A percentile compares a stretch with the other conserved stretches of the same genome.
These are phyloP conservation scores for Teratosphaeriaceae sp. DNA, from an alignment of 2,329 filamentous ascomycete genomes.

Conservation along the genomic window DNA sequence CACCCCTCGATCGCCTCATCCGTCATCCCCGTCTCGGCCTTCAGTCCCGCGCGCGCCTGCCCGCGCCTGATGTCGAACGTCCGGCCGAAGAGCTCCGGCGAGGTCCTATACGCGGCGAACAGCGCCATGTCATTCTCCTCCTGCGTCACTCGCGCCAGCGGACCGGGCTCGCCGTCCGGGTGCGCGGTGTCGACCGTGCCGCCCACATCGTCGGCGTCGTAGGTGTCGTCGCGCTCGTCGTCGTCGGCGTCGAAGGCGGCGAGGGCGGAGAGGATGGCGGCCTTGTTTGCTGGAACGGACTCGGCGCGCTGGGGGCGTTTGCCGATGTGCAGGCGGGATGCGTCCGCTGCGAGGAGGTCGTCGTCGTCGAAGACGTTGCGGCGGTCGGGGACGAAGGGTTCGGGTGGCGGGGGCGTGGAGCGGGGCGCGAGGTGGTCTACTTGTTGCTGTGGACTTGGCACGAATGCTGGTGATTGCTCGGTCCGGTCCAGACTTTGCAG, in stretches of 20 bases:
- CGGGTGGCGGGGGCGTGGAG: slow-evolving; percentile 45
- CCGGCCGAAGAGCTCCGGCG: slow-evolving; percentile 61
- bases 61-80: slow-evolving; percentile 64
- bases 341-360: slow-evolving; percentile 60
- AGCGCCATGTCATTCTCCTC: slow-evolving; percentile 59
- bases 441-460: slow-evolving; percentile 13
- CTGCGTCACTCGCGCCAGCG: slow-evolving; percentile 25
- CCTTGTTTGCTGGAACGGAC: slow-evolving; percentile 71
- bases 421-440: slow-evolving; percentile 47
- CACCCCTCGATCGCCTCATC: slow-evolving; percentile 94
- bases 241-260: slow-evolving; percentile 89
- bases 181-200: slow-evolving; percentile 67
- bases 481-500: slow-evolving; percentile 58
- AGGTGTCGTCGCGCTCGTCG: slow-evolving; percentile 94
- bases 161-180: slow-evolving; percentile 47
- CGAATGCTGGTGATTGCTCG: slow-evolving; percentile 51
- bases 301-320: slow-evolving; percentile 50
- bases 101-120: slow-evolving; percentile 63
- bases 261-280: slow-evolving; percentile 79
- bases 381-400: slow-evolving; percentile 45
- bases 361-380: slow-evolving; percentile 76
- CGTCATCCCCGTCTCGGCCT: slow-evolving; percentile 75
- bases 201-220: slow-evolving; percentile 86
- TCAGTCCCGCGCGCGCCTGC: slow-evolving; percentile 56
- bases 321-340: slow-evolving; percentile 69